Base-by-base conservation (phyloP, 306 rosid species). In the Mimosa bimucronata region DNA sequence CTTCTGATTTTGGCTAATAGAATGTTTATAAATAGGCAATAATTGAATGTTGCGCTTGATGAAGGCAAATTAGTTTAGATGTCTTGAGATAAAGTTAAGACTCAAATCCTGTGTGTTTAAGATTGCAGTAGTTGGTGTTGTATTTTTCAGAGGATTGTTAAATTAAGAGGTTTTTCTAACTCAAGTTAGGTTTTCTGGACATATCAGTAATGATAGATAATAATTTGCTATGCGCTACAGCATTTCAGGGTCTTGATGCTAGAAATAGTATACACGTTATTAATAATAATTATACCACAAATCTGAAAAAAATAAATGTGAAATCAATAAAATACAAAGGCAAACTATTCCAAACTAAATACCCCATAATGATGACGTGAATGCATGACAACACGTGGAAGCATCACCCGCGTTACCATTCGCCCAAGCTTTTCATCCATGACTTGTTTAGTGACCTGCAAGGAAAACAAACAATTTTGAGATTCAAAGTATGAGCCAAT, bases 321-420 rank as follows among this genome's bases (percentile, higher is more conserved):
- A 28, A 42, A 74, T 15, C 4, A 53, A 29, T 44, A 53, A 23
- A 31, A 75, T 42, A 53, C 29, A 48, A 67, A 60, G 45, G 23
- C 2, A 82, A 77, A 45, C 58, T 75, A 52, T 64, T 78, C 38
- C 29, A 42, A 7, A 75, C 52, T 14, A 76, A 77, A 83, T 86
- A 93, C 98, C 91, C 87, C 91, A 87, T 93, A 96, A 87, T 93
- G 99, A 88, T 91, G 81, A 69, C 99, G 86, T 3, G 99, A 89
- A 79, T 96, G 97, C 99, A 96, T 96, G 83, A 96, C 91, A 65
- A 96, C 99, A 11, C 92, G 98, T 30, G 99, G 99, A 90, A 96
- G 99, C 84, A 96, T 93, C 80, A 96, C 99, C 40, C 97, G 96
- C 10, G 90, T 96, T 53, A 90, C 99, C 79, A 86, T 79, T 58